Percentiles rank a stretch among this genome's conserved stretches.
Evolutionary conservation across 78 protist species (phyloP).

Genomic region (Chrysochromulina tobinii): DNA sequence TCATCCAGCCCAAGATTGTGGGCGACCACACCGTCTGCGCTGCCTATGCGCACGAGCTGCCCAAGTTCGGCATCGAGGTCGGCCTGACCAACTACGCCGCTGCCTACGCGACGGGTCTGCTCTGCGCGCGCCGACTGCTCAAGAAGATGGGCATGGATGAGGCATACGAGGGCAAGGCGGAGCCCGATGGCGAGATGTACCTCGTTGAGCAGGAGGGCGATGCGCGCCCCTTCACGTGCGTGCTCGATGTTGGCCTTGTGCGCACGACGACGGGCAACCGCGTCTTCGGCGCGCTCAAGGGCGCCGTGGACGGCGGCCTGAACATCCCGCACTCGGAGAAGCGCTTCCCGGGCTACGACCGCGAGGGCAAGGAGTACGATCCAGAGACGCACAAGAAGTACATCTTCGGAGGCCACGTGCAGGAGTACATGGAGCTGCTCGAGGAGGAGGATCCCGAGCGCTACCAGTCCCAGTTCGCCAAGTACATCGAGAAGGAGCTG

Average conservation of each 20-base stretch:
- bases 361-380: conserved; percentile 66
- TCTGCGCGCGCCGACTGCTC: conserved; percentile 95
- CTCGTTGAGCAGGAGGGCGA: conserved; percentile 5
- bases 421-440: conserved; percentile 92
- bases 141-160: conserved; percentile 81
- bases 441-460: conserved; percentile 87
- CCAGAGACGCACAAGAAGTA: conserved; percentile 80
- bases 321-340: conserved; percentile 91
- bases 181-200: conserved; percentile 64
- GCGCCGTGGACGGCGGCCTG: conserved; percentile 99
- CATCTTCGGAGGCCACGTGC: conserved; percentile 97
- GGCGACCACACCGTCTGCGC: conserved; percentile 80
- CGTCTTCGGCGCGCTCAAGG: conserved; percentile 88
- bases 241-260: conserved; percentile 85
- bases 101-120: conserved; percentile 82
- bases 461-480: conserved; percentile 82
- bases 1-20: conserved; percentile 84
- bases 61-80: conserved; percentile 50
- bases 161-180: conserved; percentile 37
- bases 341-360: conserved; percentile 94
- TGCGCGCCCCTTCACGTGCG: conserved; percentile 25
- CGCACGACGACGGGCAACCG: conserved; percentile 96
- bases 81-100: conserved; percentile 98
- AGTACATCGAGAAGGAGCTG: conserved; percentile 75
- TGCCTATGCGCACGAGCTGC: conserved; percentile 67